Evolutionary conservation across 345 rosid species (phyloP), one percentile per base, ranked within the genome.

Genomic region (Gynandropsis gynandra): DNA sequence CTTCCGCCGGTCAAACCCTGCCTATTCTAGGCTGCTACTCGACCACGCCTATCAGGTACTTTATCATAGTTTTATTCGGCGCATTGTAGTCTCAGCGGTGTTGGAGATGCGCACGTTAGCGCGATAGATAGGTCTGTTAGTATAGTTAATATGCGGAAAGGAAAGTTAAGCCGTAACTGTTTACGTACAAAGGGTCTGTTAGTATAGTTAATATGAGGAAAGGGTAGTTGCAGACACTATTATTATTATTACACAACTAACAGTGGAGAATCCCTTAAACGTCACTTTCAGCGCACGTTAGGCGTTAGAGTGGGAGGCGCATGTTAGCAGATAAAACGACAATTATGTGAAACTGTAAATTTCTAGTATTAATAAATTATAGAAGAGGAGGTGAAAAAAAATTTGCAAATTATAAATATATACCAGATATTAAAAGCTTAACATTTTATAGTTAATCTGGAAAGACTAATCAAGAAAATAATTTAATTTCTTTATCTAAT

Each of bases 21-120:
- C 79, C 13, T 92, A 92, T 53, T 68, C 97, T 69, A 73, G 58
- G 17, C 71, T 77, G 71, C 90, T 92, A 9, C 84, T 92, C 70
- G 58, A 47, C 16, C 99, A 88, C 46, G 93, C 97, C n/a, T 70
- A 74, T 61, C 90, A 92, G 94, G 99, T 88, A 43, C 18, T 14
- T 20, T 47, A 17, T 29, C 12, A 9, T 9, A 34, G 0, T 8
- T 9, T 16, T 2, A 2, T 24, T 5, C 49, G 54, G 60, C 60
- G 64, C 34, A 58, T 38, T 32, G 49, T 57, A n/a, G 13, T 10
- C 15, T 1, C 4, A 11, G 16, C 7, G 16, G 16, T 16, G 7
- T 29, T 18, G 1, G 1, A 1, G 3, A 24, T 7, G 65, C 15
- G 34, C 10, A 65, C 7, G 16, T 65, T 65, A 59, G 61, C 14